Evolutionary conservation across 371 early-diverging fungal genomes (phyloP), one percentile per base, ranked within the genome.

Genomic region (Modicella reniformis): DNA sequence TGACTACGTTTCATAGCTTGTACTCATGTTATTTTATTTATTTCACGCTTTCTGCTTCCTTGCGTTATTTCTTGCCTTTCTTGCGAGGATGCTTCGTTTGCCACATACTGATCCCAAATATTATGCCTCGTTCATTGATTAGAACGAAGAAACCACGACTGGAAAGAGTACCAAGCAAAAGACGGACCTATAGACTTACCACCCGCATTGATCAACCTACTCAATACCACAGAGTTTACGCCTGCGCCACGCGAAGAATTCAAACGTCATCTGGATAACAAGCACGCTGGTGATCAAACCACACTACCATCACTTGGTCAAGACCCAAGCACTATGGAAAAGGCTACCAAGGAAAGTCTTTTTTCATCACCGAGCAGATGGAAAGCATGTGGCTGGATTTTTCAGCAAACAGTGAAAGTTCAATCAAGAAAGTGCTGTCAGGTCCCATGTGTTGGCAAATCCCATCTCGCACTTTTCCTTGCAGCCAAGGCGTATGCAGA

Each of bases 311-410:
- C 60, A 26, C 34, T 70, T 19, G 70, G 75, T 44, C 75, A 70
- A 32, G 6, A 19, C 70, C 68, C 34, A 65, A 70, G 40, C 48
- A 69, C 41, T 70, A 58, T 52, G 70, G 61, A 49, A 9, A 62
- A 32, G 69, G 65, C 29, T 70, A 57, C 44, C 75, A 70, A 50
- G 61, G 50, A 60, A 28, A 44, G 47, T 56, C 63, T 23, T 62
- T 70, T 21, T 47, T 75, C 47, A 40, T 75, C 62, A 70, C 70
- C 5, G 47, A 60, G 33, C 75, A 75, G 41, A 75, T 70, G 75
- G 29, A 48, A 40, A 30, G 28, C 19, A 65, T 75, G 47, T 75
- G 75, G 75, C 1, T 32, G 12, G n/a, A 49, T 26, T 37, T 75
- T 65, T 74, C 64, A 32, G 40, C 29, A 13, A 28, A 65, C 55